Conservation (phyloP, 164 flowering plant genomes). For the Liquidambar formosana region DNA sequence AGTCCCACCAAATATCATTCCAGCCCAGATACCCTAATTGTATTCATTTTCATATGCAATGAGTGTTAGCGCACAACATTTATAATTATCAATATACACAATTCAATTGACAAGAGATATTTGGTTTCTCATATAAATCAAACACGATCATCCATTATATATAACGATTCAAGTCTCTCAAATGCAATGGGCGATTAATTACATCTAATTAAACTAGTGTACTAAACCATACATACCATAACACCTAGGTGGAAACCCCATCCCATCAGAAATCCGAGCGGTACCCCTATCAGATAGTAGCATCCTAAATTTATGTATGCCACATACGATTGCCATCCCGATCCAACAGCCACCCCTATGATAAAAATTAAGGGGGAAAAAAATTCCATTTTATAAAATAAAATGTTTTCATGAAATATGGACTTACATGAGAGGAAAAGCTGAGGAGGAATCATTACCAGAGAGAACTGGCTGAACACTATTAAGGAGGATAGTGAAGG, state of each 20-base stretch:
- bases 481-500: constrained; percentile 63
- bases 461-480: constrained; percentile 74
- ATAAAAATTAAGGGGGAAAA: background rate
- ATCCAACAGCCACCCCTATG: constrained; percentile 77
- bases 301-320: constrained; percentile 62
- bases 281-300: constrained; percentile 65
- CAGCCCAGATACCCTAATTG: constrained; percentile 70
- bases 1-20: constrained; percentile 80
- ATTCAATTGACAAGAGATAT: background rate
- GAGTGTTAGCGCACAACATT: too few species aligned
- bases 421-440: too few species aligned
- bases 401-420: background rate
- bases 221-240: constrained; percentile 30
- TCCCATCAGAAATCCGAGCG: constrained; percentile 57
- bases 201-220: background rate
- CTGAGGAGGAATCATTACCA: constrained; percentile 38
- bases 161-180: too few species aligned
- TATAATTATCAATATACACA: background rate
- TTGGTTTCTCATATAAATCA: background rate
- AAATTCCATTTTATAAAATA: background rate
- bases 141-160: too few species aligned
- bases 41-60: background rate
- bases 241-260: constrained; percentile 49
- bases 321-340: constrained; percentile 72
- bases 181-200: too few species aligned